Evolutionary conservation across 2,329 filamentous ascomycete species (phyloP), one percentile per base, ranked within the genome.

Genomic region (Aureobasidium sp.): DNA sequence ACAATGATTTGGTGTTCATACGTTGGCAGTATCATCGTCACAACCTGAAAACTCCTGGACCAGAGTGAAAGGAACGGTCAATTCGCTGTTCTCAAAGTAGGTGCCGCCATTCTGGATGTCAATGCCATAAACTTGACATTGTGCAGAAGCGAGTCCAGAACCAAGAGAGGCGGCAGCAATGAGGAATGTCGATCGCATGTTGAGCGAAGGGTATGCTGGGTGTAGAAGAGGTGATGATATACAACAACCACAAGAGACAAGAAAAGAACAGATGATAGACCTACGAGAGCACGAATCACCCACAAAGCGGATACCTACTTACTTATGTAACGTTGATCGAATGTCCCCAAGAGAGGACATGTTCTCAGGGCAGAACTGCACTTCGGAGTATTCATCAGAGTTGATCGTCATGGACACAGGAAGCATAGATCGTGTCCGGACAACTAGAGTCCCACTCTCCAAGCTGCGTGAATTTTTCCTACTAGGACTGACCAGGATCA

Each of bases 41-140:
- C 76, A 78, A 23, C 75, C 74, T 45, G 70, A 63, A 62, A 78
- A 78, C 47, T 76, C 73, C 6, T 74, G 73, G 4, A 77, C 72
- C n/a, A 72, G 71, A 25, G 74, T 74, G 62, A 78, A 78, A 8
- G 65, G 65, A 2, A 75, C 74, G 1, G 65, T 68, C 0, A 73
- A 75, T 17, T 68, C 63, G 8, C 69, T 69, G 64, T 78, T 76
- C 64, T 78, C 76, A 65, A 77, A 78, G 66, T 77, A 78, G n/a
- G 67, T 64, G 1, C 71, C 71, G 33, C 73, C 75, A 62, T 75
- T 71, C 40, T 74, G 65, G 54, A 75, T 78, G 62, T 78, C 76
- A 27, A 69, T 64, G 29, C 68, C 69, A 45, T 64, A 70, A 19
- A 65, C 66, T 33, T 66, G 61, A 58, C 68, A 70, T 33, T 29